These are phyloP conservation scores for Aquilaria sinensis DNA, from an alignment of 345 rosid genomes.

Conservation along the genomic window DNA sequence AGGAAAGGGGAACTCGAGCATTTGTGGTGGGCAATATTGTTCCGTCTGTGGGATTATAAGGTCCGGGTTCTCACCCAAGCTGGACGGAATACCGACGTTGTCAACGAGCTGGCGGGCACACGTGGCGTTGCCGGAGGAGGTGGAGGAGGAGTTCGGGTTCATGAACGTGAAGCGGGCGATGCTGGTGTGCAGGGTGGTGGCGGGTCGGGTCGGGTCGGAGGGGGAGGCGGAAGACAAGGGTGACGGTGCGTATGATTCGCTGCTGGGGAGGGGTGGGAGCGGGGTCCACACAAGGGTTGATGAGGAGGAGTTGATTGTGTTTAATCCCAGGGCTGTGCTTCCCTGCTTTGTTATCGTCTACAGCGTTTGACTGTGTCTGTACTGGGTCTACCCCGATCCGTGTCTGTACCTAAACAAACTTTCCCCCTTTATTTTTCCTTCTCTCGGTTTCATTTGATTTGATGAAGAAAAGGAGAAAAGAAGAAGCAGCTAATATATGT, in stretches of 20 bases:
- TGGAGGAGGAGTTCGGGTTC: slow-evolving; percentile 81
- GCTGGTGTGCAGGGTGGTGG: slow-evolving; percentile 83
- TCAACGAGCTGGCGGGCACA: slow-evolving; percentile 85
- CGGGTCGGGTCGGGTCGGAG: slow-evolving; percentile 70
- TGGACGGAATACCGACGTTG: slow-evolving; percentile 79
- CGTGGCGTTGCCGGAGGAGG: slow-evolving; percentile 71
- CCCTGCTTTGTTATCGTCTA: slow-evolving; percentile 95
- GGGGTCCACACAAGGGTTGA: slow-evolving; percentile 45
- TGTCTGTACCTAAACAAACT: not conserved
- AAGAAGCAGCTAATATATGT: too few relatives aligned
- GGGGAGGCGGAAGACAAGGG: slow-evolving; percentile 44
- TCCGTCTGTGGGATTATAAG: slow-evolving; percentile 79
- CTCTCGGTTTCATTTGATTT: too few relatives aligned
- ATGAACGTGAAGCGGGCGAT: slow-evolving; percentile 93
- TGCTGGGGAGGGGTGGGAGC: slow-evolving; percentile 49
- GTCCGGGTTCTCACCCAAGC: slow-evolving; percentile 78
- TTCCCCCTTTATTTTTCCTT: not conserved
- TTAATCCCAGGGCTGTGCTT: slow-evolving; percentile 98
- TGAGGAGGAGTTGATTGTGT: slow-evolving; percentile 79
- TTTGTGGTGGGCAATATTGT: slow-evolving; percentile 75
- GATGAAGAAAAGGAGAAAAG: not conserved
- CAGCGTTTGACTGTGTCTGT: slow-evolving; percentile 27
- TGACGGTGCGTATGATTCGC: slow-evolving; percentile 71
- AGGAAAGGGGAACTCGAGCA: slow-evolving; percentile 35
- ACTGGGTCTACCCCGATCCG: not conserved